Evolutionary conservation across 129 eudicot species (phyloP), one percentile per base, ranked within the genome.

Genomic region (Lonicera japonica): DNA sequence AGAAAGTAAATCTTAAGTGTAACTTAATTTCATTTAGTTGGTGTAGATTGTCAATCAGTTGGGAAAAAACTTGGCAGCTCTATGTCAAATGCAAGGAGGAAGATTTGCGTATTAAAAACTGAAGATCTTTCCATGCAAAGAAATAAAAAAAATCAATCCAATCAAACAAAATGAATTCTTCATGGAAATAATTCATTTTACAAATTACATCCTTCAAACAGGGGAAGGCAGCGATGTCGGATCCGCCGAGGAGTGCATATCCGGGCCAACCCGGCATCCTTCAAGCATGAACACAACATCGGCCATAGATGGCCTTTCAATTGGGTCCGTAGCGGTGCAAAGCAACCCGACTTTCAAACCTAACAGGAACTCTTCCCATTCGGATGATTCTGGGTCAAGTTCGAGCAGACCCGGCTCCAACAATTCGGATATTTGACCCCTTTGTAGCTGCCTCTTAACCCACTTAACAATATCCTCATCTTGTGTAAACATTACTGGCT

Each of bases 271-370:
- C 19, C 97, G 77, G 65, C 97, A 89, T 8, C 97, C 97, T 81
- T 89, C 97, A 4, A 89, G 77, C 97, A 89, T 86, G 75, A 89
- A 89, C 66, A 89, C 88, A 21, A 86, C 86, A 67, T 89, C 97
- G 1, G 82, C 58, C 97, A 83, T 86, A 2, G 75, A 15, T 9
- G 95, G 97, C 54, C 97, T 62, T 11, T 89, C 95, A 4, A n/a
- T 10, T n/a, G 95, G 84, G 46, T 89, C 95, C 0, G 84, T 64
- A 58, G 83, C 73, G n/a, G 97, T 89, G 65, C 97, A 89, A 7
- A 89, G 77, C 63, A 89, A 46, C 11, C 97, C 97, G 0, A 89
- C 97, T 67, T 89, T 89, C n/a, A 89, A 47, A 0, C 97, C 97
- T 21, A 89, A 61, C 78, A 89, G 61, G 43, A 83, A 89, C 69